Evolutionary conservation across 2,329 filamentous ascomycete genomes (phyloP), one percentile per base, ranked within the genome.

Genomic region (Aspergillus puulaauensis): DNA sequence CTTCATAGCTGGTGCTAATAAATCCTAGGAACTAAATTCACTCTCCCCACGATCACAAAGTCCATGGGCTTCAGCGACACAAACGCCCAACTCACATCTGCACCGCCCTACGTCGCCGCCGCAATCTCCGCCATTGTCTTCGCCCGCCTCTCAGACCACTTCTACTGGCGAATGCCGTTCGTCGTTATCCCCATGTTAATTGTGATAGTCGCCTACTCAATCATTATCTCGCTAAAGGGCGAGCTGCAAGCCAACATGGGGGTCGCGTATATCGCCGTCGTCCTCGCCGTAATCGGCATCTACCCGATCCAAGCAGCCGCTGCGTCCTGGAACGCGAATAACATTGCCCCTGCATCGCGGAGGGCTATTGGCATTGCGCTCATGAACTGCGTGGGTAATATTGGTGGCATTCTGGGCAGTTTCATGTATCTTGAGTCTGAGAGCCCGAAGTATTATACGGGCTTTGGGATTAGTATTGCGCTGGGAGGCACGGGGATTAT

Each of bases 41-140:
- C 72, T 33, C 62, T 73, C 2, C 73, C 74, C 1, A 71, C 71
- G 6, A 76, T 76, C 24, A 75, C 75, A 40, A 70, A 71, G 48
- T 66, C 69, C 23, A 64, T 76, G 58, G 73, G 73, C 7, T 76
- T 74, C 60, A 66, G 48, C 14, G 61, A 65, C 0, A 70, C 72
- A 1, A 71, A 69, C 14, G 73, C 74, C 17, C 73, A 76, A 41
- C 66, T 76, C 6, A 63, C 57, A 15, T 63, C 65, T 1, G 65
- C 64, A 0, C 68, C 68, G 3, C 67, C 67, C 0, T 69, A 70
- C 43, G 63, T 68, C 14, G 63, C 67, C 7, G 68, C 56, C 24
- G 66, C 66, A 2, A 60, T 70, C 21, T 65, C 66, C 14, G 64
- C 65, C 24, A 59, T 69, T 24, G 31, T 59, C 39, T 64, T 69